phyloP scores from a whole-genome alignment of 495 filamentous ascomycete species.

The Aspergillus sclerotioniger region DNA sequence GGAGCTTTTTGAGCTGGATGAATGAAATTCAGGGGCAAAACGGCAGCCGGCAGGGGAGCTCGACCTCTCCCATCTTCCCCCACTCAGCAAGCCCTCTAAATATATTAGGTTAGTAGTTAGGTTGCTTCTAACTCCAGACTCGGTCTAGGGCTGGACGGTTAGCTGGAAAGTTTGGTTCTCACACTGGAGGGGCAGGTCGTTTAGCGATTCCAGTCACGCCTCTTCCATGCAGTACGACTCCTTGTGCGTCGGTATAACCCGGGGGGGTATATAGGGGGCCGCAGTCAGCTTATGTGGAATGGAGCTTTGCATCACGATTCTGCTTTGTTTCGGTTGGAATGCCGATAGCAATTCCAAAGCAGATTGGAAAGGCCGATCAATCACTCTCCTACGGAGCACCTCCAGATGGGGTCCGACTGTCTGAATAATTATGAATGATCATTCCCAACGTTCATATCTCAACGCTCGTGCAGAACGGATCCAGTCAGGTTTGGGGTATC shows the following conservation, averaged over 20 bases:
- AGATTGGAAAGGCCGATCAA: background rate
- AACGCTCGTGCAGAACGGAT: slow-evolving; percentile 16
- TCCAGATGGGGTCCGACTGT: no score
- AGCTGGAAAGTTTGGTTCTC: background rate
- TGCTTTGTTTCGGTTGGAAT: background rate
- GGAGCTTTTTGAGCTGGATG: slow-evolving; percentile 13
- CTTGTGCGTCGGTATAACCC: background rate
- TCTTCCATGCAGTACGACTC: background rate
- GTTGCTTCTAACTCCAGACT: slow-evolving; percentile 11
- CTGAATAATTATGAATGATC: background rate
- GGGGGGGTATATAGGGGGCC: background rate
- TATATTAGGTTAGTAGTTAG: slow-evolving; percentile 10
- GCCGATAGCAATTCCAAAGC: background rate
- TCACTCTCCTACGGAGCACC: background rate
- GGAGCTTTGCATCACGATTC: background rate
- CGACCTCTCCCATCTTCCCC: slow-evolving; percentile 17
- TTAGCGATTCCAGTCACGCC: slow-evolving; percentile 2
- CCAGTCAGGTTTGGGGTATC: background rate
- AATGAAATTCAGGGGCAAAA: slow-evolving; percentile 21
- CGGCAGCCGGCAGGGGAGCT: slow-evolving; percentile 11
- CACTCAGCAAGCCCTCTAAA: slow-evolving; percentile 13
- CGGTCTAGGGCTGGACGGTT: slow-evolving; percentile 4
- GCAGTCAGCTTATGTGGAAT: background rate
- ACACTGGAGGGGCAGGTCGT: slow-evolving; percentile 2
- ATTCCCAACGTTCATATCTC: background rate